Base-by-base conservation (phyloP, 768 basidiomycete species). In the Cystobasidiopsis lactophilus region DNA sequence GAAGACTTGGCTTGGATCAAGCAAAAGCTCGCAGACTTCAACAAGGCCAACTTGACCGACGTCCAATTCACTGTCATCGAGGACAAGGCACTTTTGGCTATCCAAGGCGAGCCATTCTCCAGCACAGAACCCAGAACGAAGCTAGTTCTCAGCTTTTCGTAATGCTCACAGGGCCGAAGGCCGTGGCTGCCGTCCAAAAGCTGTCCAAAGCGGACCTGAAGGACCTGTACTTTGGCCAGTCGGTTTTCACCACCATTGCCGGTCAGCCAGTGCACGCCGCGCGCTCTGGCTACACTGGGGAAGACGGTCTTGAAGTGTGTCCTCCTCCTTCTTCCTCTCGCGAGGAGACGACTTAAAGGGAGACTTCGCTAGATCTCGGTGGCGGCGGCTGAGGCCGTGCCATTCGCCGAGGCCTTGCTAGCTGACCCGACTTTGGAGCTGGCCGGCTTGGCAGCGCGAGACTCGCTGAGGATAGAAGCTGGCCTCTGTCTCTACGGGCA, bases 401-500 rank as follows among this genome's bases (percentile, higher is more conserved):
- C 77, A 13, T 74, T 88, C 46, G 78, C 85, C 0, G 70, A 69
- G 21, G 58, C 75, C 27, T 71, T 89, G 14, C 67, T 81, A 13
- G 70, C 72, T 23, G 71, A 76, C 39, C 67, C 72, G 2, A 73
- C 78, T 2, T 82, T 93, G 2, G 78, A 83, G 65, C 72, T 93
- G 4, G 78, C 82, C 0, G 91, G 93, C 14, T 75, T 98, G 3
- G 91, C 85, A 26, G 85, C 89, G 3, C 75, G 93, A 35, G 93
- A 96, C 64, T 85, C 81, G 57, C 69, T 98, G n/a, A 76, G 91
- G 23, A 71, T 96, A 39, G 93, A 96, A 67, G 91, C 91, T 0
- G 91, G 91, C 11, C 80, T 96, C 78, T 96, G 91, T 66, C 70
- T 98, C 30, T 93, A 96, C 63, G 93, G 93, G 0, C 79, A 85